Percentiles rank a stretch among this genome's conserved stretches.
These are phyloP conservation scores for Candida michaelii DNA, from an alignment of 805 yeast genomes.

Conservation along the genomic window DNA sequence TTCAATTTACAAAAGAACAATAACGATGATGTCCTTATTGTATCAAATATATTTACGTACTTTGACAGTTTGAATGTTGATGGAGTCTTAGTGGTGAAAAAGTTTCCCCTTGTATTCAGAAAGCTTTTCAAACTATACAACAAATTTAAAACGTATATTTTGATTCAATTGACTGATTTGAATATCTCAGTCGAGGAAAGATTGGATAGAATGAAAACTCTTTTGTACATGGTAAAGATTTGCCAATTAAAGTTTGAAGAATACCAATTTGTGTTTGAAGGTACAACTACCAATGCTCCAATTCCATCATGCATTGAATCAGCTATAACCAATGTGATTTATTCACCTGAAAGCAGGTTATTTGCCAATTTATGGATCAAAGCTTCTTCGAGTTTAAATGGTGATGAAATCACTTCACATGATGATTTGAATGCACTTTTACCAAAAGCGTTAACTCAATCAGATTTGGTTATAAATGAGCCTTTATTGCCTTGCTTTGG, in stretches of 20 bases:
- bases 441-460: constrained; percentile 25
- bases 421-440: constrained; percentile 32
- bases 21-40: constrained; percentile 55
- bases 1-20: constrained; percentile 43
- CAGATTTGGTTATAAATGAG: constrained; percentile 35
- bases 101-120: constrained; percentile 69
- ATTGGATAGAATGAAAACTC: constrained; percentile 63
- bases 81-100: constrained; percentile 31
- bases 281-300: constrained; percentile 17
- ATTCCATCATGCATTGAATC: constrained; percentile 86
- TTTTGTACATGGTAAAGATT: constrained; percentile 65
- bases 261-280: constrained; percentile 41
- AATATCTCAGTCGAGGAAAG: constrained; percentile 59
- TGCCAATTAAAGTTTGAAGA: constrained; percentile 64
- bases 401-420: constrained; percentile 12
- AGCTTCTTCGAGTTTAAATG: constrained; percentile 41
- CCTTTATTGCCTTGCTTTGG: constrained; percentile 84
- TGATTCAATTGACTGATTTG: constrained; percentile 63
- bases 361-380: constrained; percentile 69
- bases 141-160: constrained; percentile 64
- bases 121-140: constrained; percentile 65
- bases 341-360: constrained; percentile 77
- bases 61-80: constrained; percentile 58
- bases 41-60: constrained; percentile 73
- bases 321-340: constrained; percentile 68